phyloP scores from a whole-genome alignment of 805 yeast genomes.

The Candida ovalis region DNA sequence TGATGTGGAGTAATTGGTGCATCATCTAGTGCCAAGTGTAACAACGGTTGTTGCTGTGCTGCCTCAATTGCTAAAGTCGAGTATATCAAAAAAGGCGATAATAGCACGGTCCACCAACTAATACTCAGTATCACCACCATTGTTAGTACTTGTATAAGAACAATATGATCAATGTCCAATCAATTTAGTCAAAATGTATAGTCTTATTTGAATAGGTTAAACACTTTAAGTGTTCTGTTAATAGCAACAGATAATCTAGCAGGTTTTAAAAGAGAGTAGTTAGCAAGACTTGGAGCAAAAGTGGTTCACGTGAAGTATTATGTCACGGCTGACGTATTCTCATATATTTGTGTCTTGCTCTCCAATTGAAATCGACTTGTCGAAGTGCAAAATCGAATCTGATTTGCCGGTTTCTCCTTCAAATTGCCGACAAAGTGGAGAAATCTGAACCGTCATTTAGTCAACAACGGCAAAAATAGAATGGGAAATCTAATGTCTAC shows the following conservation, averaged over 20 bases:
- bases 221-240: no score
- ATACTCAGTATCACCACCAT: not conserved
- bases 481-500: slow-evolving; percentile 76
- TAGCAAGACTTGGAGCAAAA: not conserved
- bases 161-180: not conserved
- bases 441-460: not conserved
- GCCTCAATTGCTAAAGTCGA: not conserved
- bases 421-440: not conserved
- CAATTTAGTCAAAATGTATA: not conserved
- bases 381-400: not conserved
- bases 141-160: not conserved
- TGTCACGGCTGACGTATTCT: not conserved
- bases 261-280: not conserved
- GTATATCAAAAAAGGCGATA: not conserved
- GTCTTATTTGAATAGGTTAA: no score
- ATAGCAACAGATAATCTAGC: no score
- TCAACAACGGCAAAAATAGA: not conserved
- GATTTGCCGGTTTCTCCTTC: not conserved
- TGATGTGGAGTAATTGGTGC: slow-evolving; percentile 24
- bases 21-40: not conserved
- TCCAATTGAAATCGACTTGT: not conserved
- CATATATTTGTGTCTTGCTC: no score
- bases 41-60: not conserved
- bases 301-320: not conserved
- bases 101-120: not conserved